Evolutionary conservation across 2,329 filamentous ascomycete genomes (phyloP), one percentile per base, ranked within the genome.

Genomic region (Coniochaeta ligniaria): DNA sequence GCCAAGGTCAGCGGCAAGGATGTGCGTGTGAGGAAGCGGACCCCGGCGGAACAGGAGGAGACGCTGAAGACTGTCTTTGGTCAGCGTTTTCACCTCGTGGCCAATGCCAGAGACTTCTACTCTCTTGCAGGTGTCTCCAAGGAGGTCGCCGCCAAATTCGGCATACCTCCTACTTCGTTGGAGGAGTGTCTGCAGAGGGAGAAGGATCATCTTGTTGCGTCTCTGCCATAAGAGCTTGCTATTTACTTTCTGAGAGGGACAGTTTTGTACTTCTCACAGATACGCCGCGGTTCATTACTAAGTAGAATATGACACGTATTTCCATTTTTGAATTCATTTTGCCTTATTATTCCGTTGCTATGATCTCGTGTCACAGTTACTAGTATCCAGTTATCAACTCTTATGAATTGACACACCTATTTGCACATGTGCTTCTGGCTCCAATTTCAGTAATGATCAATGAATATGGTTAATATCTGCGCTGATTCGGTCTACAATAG

Each of bases 1-100:
- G 57, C 36, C 1, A 67, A 31, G 9, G 68, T 74, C 41, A 73
- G 67, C 17, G 72, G 74, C 0, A 68, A 66, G n/a, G 63, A 69
- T 0, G 66, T 76, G 1, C 12, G 12, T 0, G 38, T 64, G 6
- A 64, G 55, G 8, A 70, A 66, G 62, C 60, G 63, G 24, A 64
- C 60, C 1, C 36, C 58, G 6, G 68, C 63, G 20, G 71, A 73
- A 36, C 56, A 64, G 4, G 62, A 68, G 57, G 63, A 60, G 20
- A 60, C 60, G 62, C 60, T 57, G 5, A 59, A 56, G 33, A 61
- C 52, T 1, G 60, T 66, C 16, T 60, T 61, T 11, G 67, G 64
- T 2, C 69, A 68, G 38, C 31, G 47, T 1, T 70, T 72, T n/a
- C 70, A 72, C 3, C 35, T 69, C 1, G 64, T 62, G 63, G 65